phyloP scores from a whole-genome alignment of 371 early-diverging fungal species.

The Blastocladiella emersonii region DNA sequence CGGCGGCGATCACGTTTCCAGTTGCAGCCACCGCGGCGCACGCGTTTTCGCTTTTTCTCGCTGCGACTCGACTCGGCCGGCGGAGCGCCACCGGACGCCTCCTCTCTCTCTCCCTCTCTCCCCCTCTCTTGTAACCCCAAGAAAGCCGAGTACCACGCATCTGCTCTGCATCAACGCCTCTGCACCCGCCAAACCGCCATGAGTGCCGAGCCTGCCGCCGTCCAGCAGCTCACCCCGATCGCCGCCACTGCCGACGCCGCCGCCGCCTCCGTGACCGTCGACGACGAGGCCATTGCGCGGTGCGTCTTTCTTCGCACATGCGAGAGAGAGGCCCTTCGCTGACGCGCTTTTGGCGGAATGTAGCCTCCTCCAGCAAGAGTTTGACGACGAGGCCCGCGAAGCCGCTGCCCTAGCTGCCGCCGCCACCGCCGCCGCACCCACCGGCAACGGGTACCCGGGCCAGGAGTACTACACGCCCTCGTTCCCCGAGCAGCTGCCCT shows the following conservation, averaged over 20 bases:
- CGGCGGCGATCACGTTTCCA: too few relatives aligned
- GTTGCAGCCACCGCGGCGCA: too few relatives aligned
- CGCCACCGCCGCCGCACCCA: neutral
- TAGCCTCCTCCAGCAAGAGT: conserved; percentile 3
- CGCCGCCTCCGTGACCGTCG: neutral
- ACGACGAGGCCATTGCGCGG: neutral
- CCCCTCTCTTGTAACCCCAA: too few relatives aligned
- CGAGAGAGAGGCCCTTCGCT: neutral
- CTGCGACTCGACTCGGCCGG: too few relatives aligned
- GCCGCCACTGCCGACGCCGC: neutral
- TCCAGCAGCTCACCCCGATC: neutral
- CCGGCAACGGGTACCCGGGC: neutral
- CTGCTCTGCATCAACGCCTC: too few relatives aligned
- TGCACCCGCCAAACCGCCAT: too few relatives aligned
- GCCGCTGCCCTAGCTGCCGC: neutral
- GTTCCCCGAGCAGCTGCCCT: too few relatives aligned
- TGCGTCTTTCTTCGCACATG: neutral
- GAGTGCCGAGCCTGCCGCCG: neutral
- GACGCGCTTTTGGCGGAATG: neutral
- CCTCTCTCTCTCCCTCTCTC: too few relatives aligned
- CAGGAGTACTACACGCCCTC: neutral
- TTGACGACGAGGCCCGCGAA: neutral
- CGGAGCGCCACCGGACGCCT: too few relatives aligned
- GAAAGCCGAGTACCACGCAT: too few relatives aligned
- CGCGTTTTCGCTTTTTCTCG: too few relatives aligned